phyloP scores from a whole-genome alignment of 148 eudicot genomes.

The Cornus suecica region DNA sequence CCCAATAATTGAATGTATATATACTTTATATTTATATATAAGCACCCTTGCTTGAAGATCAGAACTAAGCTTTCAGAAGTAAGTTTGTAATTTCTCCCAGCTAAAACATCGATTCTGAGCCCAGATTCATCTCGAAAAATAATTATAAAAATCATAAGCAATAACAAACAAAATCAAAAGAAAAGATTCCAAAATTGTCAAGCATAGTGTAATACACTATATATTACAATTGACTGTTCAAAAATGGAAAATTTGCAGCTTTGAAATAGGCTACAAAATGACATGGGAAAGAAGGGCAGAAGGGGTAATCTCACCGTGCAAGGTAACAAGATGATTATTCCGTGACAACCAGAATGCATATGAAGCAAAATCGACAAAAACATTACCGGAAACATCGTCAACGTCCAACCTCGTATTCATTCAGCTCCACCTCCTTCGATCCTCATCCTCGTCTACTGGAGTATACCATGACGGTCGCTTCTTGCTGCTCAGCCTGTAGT shows the following conservation, averaged over 20 bases:
- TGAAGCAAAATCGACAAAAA: neutral
- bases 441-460: constrained; percentile 92
- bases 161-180: too few species aligned
- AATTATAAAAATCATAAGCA: too few species aligned
- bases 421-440: constrained; percentile 84
- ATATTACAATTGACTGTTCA: neutral
- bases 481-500: constrained; percentile 83
- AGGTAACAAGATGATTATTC: too few species aligned
- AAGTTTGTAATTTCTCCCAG: too few species aligned
- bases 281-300: neutral
- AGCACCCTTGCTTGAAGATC: too few species aligned
- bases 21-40: too few species aligned
- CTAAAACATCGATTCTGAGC: too few species aligned
- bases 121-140: too few species aligned
- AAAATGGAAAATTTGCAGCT: neutral
- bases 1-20: too few species aligned
- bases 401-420: neutral
- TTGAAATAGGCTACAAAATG: neutral
- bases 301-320: neutral
- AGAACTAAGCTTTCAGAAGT: too few species aligned
- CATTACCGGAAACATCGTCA: neutral
- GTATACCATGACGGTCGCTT: constrained; percentile 89
- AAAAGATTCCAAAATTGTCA: too few species aligned
- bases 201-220: too few species aligned
- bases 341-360: neutral